These are phyloP conservation scores for Hyaloscypha variabilis DNA, from an alignment of 495 filamentous ascomycete species.

Conservation along the genomic window DNA sequence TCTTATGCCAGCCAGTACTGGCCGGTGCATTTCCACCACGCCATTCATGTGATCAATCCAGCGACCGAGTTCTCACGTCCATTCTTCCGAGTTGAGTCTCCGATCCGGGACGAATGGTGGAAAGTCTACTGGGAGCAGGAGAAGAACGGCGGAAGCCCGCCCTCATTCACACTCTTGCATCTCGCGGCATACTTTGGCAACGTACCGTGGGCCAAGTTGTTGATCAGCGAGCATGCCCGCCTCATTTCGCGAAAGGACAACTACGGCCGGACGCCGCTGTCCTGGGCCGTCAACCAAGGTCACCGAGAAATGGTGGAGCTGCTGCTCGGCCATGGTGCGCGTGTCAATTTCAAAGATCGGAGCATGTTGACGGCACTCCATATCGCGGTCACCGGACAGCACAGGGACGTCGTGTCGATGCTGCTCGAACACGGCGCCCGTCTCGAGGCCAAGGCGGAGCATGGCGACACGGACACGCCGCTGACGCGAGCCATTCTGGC, in stretches of 20 bases:
- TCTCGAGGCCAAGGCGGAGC: constrained; percentile 7
- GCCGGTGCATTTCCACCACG: constrained; percentile 25
- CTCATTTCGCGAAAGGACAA: background rate
- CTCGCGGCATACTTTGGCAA: constrained; percentile 42
- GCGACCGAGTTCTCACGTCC: constrained; percentile 31
- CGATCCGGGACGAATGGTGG: constrained; percentile 22
- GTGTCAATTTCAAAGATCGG: constrained; percentile 6
- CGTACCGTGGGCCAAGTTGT: constrained; percentile 16
- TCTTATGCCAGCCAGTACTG: constrained; percentile 12
- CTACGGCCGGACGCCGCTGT: constrained; percentile 5
- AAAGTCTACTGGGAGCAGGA: constrained; percentile 17
- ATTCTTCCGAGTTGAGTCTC: constrained; percentile 28
- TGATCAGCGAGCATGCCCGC: background rate
- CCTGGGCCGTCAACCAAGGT: background rate
- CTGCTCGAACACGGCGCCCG: constrained; percentile 20
- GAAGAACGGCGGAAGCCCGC: constrained; percentile 4
- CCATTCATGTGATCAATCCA: constrained; percentile 17
- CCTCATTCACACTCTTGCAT: constrained; percentile 41
- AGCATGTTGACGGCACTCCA: constrained; percentile 3
- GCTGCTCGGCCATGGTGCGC: constrained; percentile 19
- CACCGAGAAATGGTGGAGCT: constrained; percentile 19
- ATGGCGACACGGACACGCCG: constrained; percentile 6
- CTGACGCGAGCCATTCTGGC: constrained; percentile 6
- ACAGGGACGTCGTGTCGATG: constrained; percentile 20
- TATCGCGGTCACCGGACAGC: background rate